Conservation (phyloP, 495 filamentous ascomycete genomes). For the Ascobolus immersus region DNA sequence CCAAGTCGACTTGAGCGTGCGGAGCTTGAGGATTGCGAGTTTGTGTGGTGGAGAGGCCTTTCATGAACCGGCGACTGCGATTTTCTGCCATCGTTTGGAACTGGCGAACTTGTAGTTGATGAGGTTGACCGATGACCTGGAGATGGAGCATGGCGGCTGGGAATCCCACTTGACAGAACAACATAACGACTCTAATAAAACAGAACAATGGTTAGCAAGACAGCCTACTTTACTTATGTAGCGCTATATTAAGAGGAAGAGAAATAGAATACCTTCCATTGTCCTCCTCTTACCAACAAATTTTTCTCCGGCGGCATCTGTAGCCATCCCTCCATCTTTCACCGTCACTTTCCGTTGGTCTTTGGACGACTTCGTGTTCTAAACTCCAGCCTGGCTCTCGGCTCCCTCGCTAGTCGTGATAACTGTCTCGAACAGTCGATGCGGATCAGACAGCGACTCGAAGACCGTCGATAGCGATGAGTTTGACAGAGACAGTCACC, state of each 20-base stretch:
- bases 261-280: conserved; percentile 15
- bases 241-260: not conserved
- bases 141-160: not conserved
- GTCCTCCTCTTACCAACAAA: conserved; percentile 12
- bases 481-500: too few species aligned
- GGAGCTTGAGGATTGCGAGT: conserved; percentile 4
- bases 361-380: not conserved
- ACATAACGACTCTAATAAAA: not conserved
- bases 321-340: conserved; percentile 15
- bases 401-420: too few species aligned
- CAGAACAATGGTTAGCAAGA: not conserved
- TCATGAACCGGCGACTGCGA: conserved; percentile 1
- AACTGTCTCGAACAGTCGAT: too few species aligned
- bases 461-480: too few species aligned
- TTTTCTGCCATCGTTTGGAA: conserved; percentile 5
- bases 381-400: too few species aligned
- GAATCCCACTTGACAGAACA: not conserved
- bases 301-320: conserved; percentile 14
- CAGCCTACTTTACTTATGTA: not conserved
- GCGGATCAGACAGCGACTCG: too few species aligned
- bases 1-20: not conserved
- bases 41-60: not conserved
- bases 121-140: not conserved
- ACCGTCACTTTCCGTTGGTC: not conserved
- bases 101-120: not conserved